phyloP scores from a whole-genome alignment of 2,329 filamentous ascomycete genomes.

The Mariannaea elegans region DNA sequence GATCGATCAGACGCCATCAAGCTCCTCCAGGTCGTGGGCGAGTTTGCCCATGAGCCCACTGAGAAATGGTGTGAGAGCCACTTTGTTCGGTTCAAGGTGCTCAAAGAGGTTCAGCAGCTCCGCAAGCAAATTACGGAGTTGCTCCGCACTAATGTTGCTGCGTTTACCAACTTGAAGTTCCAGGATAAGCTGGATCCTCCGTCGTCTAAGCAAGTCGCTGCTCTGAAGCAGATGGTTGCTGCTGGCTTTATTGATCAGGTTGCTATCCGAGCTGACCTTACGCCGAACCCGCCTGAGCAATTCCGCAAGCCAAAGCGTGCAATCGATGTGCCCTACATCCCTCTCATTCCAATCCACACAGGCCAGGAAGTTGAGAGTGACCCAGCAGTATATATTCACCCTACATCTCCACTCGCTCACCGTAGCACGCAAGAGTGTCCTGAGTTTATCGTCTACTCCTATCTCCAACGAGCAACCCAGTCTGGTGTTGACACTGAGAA shows the following conservation, averaged over 20 bases:
- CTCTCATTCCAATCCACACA: conserved; percentile 75
- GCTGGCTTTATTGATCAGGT: conserved; percentile 95
- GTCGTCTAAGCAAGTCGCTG: conserved; percentile 74
- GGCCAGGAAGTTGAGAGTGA: conserved; percentile 57
- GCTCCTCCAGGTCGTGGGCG: conserved; percentile 85
- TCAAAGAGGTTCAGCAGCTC: conserved; percentile 86
- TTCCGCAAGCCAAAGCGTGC: conserved; percentile 79
- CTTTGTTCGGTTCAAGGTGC: conserved; percentile 87
- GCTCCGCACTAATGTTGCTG: conserved; percentile 77
- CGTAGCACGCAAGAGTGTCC: conserved; percentile 78
- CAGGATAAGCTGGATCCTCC: conserved; percentile 66
- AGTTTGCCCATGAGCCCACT: conserved; percentile 78
- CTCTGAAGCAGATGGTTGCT: conserved; percentile 90
- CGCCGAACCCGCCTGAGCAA: conserved; percentile 74
- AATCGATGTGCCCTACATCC: conserved; percentile 91
- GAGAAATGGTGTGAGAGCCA: conserved; percentile 82
- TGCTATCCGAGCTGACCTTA: conserved; percentile 89
- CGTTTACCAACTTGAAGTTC: conserved; percentile 65
- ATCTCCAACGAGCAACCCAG: conserved; percentile 76
- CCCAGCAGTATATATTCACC: conserved; percentile 85
- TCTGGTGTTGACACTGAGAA: conserved; percentile 62
- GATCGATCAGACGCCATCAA: conserved; percentile 89
- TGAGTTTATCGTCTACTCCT: conserved; percentile 86
- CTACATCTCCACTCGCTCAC: conserved; percentile 81
- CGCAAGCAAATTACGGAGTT: conserved; percentile 84